phyloP scores from a whole-genome alignment of 768 basidiomycete species.

The Dictyophora rubrovolvata region DNA sequence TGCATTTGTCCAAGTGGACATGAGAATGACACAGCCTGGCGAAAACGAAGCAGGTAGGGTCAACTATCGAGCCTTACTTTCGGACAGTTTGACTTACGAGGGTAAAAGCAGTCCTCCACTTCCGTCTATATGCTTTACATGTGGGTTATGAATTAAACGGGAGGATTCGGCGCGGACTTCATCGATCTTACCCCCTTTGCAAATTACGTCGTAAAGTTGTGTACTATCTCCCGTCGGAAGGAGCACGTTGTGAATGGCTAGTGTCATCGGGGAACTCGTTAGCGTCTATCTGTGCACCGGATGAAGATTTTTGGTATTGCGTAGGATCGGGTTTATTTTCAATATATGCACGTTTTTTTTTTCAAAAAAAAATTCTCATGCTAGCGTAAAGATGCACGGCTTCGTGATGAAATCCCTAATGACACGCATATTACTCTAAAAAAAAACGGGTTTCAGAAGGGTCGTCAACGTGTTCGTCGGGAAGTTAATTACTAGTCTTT shows the following conservation, averaged over 20 bases:
- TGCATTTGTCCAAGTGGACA: slow-evolving; percentile 62
- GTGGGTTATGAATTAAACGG: not conserved
- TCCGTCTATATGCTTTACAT: slow-evolving; percentile 12
- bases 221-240: slow-evolving; percentile 10
- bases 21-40: slow-evolving; percentile 47
- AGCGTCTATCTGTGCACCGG: no score
- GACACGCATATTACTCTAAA: no score
- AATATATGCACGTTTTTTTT: no score
- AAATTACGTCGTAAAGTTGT: slow-evolving; percentile 14
- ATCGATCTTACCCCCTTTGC: slow-evolving; percentile 11
- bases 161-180: not conserved
- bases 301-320: no score
- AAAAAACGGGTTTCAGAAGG: no score
- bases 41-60: no score
- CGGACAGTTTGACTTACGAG: slow-evolving; percentile 10
- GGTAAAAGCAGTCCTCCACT: slow-evolving; percentile 17
- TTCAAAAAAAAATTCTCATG: no score
- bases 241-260: slow-evolving; percentile 15
- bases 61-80: not conserved
- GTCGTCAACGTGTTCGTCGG: no score
- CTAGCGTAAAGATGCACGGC: no score
- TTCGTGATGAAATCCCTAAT: no score
- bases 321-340: no score
- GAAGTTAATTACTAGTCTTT: no score
- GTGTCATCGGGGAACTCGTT: not conserved